Evolutionary conservation across 345 rosid species (phyloP).

Genomic region (Durio zibethinus): DNA sequence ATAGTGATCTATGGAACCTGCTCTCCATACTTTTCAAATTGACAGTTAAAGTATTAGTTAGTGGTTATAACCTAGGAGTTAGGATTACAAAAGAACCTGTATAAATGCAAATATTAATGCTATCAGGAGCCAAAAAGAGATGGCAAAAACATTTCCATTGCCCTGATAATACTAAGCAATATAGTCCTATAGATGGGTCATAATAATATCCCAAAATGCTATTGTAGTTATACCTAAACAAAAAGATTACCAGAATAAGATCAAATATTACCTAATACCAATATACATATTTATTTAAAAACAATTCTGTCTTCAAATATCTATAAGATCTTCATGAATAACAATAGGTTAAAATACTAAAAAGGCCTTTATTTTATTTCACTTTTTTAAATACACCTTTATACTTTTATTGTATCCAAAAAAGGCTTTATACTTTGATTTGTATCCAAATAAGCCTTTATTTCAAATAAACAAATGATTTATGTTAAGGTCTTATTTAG

Average conservation of each 20-base stretch:
- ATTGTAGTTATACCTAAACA: slow-evolving; percentile 82
- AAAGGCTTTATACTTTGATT: too few species aligned
- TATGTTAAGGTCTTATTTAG: too few species aligned
- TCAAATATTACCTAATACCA: not conserved
- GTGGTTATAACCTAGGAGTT: not conserved
- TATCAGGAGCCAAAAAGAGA: not conserved
- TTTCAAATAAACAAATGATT: too few species aligned
- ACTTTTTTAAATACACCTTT: too few species aligned
- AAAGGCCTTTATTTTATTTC: too few species aligned
- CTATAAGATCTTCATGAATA: not conserved
- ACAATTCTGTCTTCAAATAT: not conserved
- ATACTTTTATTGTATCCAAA: too few species aligned
- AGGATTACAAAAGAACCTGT: not conserved
- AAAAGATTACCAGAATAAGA: not conserved
- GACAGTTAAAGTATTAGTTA: not conserved
- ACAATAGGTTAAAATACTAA: too few species aligned
- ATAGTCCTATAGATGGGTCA: slow-evolving; percentile 77
- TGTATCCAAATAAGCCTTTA: too few species aligned
- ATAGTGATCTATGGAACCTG: not conserved
- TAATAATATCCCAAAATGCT: slow-evolving; percentile 86
- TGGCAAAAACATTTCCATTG: slow-evolving; percentile 54
- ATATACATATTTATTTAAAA: not conserved
- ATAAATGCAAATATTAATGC: slow-evolving; percentile 4
- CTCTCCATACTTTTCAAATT: not conserved
- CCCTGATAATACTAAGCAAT: slow-evolving; percentile 77